Conservation (phyloP, 345 rosid genomes). For the Salix suchowensis region DNA sequence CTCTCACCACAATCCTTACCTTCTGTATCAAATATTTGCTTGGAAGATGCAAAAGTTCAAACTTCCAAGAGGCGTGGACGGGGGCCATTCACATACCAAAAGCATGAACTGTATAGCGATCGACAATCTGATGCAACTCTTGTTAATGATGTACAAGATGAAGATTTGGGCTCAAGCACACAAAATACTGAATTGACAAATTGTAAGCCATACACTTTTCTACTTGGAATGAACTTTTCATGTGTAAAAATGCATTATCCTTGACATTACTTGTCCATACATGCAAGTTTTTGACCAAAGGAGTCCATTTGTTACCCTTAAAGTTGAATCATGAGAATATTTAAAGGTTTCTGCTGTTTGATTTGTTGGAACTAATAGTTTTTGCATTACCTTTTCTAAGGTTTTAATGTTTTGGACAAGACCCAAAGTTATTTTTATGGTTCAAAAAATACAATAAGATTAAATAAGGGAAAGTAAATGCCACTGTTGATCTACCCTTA, state of each 20-base stretch:
- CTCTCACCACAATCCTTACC: slow-evolving; percentile 51
- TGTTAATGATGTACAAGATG: slow-evolving; percentile 41
- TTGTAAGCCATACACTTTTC: slow-evolving; percentile 34
- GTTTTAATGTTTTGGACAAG: too few relatives aligned
- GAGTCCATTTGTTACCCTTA: neutral
- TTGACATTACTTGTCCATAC: neutral
- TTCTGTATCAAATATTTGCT: slow-evolving; percentile 53
- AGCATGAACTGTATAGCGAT: slow-evolving; percentile 56
- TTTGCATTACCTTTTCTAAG: too few relatives aligned
- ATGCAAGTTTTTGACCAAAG: neutral
- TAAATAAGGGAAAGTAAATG: too few relatives aligned
- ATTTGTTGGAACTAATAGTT: too few relatives aligned
- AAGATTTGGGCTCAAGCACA: slow-evolving; percentile 18
- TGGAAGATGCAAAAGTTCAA: slow-evolving; percentile 47
- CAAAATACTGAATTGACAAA: slow-evolving; percentile 34
- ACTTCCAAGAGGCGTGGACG: slow-evolving; percentile 84
- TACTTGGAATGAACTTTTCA: neutral
- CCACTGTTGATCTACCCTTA: too few relatives aligned
- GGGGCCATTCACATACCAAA: slow-evolving; percentile 73
- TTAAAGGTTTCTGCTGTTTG: too few relatives aligned
- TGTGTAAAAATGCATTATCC: neutral
- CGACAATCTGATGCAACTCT: slow-evolving; percentile 20
- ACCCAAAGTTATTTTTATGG: too few relatives aligned
- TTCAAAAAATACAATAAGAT: too few relatives aligned
- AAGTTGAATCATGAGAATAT: too few relatives aligned